Evolutionary conservation across 192 early-diverging fungal genomes (phyloP).

Genomic region (Coemansia sp.): DNA sequence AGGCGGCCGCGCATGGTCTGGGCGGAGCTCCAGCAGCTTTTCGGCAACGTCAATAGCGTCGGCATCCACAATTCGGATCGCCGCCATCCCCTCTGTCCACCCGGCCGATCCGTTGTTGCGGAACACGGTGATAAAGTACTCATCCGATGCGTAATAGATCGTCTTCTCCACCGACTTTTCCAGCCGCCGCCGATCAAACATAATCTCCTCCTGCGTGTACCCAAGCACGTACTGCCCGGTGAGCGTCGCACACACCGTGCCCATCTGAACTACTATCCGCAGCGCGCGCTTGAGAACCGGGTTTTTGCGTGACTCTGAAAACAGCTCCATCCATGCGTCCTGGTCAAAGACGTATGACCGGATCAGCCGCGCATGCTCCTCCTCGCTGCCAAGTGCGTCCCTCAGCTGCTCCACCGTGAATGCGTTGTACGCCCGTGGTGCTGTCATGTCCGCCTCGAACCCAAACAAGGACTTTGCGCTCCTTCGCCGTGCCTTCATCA

Average conservation of each 20-base stretch:
- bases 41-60: constrained; percentile 40
- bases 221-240: constrained; percentile 48
- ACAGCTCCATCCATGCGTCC: constrained; percentile 41
- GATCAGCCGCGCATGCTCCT: constrained; percentile 44
- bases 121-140: constrained; percentile 49
- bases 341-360: constrained; percentile 43
- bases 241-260: constrained; percentile 46
- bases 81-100: constrained; percentile 51
- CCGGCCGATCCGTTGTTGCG: constrained; percentile 54
- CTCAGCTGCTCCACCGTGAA: constrained; percentile 44
- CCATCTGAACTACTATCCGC: constrained; percentile 54
- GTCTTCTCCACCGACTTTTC: constrained; percentile 42
- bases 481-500: constrained; percentile 50
- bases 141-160: constrained; percentile 41
- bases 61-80: constrained; percentile 45
- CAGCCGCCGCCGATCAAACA: constrained; percentile 42
- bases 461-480: constrained; percentile 51
- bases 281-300: constrained; percentile 46
- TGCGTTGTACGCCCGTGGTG: constrained; percentile 46
- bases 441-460: constrained; percentile 47
- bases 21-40: constrained; percentile 42
- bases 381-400: constrained; percentile 40
- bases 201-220: constrained; percentile 45
- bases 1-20: constrained; percentile 45
- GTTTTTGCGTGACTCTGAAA: constrained; percentile 44